A percentile compares a stretch with the other conserved stretches of the same genome.
Conservation (phyloP, 805 yeast species). For the Starmerella stigmatis region DNA sequence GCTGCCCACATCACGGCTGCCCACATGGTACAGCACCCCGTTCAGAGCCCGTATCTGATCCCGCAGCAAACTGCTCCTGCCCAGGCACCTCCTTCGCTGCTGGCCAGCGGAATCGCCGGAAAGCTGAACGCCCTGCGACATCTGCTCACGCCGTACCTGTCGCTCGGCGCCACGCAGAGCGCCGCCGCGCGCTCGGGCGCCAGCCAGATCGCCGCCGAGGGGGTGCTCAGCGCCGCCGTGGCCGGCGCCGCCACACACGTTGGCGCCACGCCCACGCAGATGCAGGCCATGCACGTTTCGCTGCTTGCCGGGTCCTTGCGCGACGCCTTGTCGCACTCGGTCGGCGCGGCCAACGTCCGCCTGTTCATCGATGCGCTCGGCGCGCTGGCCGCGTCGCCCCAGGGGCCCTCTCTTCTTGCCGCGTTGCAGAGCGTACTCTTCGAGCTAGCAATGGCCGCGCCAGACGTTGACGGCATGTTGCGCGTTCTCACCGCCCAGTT, state of each 20-base stretch:
- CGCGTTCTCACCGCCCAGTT: neutral
- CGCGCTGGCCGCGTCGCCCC: constrained; percentile 19
- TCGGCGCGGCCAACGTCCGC: constrained; percentile 10
- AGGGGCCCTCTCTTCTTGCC: constrained; percentile 19
- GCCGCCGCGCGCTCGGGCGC: neutral
- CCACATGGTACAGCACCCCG: neutral
- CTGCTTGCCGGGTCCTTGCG: constrained; percentile 14
- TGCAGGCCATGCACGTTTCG: neutral
- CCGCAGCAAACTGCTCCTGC: too few species aligned
- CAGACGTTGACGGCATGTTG: neutral
- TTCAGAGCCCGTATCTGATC: neutral
- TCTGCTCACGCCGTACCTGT: neutral
- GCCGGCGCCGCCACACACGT: constrained; percentile 15
- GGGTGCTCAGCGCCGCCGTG: constrained; percentile 10
- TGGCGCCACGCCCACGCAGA: constrained; percentile 1
- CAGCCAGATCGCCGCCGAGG: constrained; percentile 6
- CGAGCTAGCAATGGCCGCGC: constrained; percentile 15
- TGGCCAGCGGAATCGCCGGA: neutral
- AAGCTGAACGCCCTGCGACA: neutral
- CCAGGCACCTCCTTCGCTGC: neutral
- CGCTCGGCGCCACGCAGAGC: neutral
- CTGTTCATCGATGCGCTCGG: constrained; percentile 18
- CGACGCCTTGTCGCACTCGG: constrained; percentile 13
- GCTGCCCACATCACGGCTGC: neutral
- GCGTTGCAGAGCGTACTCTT: constrained; percentile 20